A percentile compares a stretch with the other conserved stretches of the same genome.
Conservation (phyloP, 2,329 filamentous ascomycete species). For the Nemania sp. region DNA sequence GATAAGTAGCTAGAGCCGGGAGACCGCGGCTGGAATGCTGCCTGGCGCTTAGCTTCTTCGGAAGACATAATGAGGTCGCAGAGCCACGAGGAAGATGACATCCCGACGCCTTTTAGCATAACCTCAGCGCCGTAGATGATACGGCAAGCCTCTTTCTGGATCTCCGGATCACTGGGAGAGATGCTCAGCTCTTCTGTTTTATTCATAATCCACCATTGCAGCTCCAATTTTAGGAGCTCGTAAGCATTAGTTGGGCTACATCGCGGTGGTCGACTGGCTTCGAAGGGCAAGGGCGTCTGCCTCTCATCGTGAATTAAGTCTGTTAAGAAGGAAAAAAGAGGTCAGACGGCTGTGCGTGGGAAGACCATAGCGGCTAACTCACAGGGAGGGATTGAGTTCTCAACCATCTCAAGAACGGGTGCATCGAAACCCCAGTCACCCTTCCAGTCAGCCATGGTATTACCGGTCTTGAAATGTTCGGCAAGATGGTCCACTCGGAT, state of each 20-base stretch:
- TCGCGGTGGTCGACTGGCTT: constrained; percentile 50
- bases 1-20: constrained; percentile 53
- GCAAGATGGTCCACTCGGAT: constrained; percentile 65
- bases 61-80: constrained; percentile 61
- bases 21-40: constrained; percentile 53
- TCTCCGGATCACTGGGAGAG: constrained; percentile 54
- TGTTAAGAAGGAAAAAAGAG: constrained; percentile 39
- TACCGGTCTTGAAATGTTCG: constrained; percentile 70
- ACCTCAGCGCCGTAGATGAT: constrained; percentile 61
- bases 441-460: constrained; percentile 71
- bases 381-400: constrained; percentile 70
- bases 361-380: constrained; percentile 46
- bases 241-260: constrained; percentile 61
- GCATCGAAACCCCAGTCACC: constrained; percentile 71
- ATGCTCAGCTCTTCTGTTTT: constrained; percentile 48
- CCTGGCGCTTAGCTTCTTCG: constrained; percentile 48
- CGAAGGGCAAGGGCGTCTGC: constrained; percentile 59
- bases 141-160: constrained; percentile 62
- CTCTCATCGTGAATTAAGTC: constrained; percentile 68
- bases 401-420: constrained; percentile 64
- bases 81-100: constrained; percentile 56
- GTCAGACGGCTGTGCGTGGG: constrained; percentile 46
- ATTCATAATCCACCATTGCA: constrained; percentile 57
- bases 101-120: constrained; percentile 46
- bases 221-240: constrained; percentile 62